phyloP scores from a whole-genome alignment of 805 yeast species.

The Ogataea zsoltii region DNA sequence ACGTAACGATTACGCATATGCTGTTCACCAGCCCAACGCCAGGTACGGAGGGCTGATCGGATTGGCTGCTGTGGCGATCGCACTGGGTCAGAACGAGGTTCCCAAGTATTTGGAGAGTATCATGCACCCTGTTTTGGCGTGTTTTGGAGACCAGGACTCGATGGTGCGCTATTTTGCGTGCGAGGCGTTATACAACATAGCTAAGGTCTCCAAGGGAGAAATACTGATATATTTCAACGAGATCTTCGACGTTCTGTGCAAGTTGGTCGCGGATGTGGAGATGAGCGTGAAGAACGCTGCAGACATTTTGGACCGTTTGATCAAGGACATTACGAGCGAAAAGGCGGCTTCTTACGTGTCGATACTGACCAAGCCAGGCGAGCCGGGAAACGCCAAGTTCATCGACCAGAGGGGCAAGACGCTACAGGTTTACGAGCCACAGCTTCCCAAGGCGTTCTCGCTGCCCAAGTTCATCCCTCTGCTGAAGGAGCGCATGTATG shows the following conservation, averaged over 20 bases:
- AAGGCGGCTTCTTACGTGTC: constrained; percentile 88
- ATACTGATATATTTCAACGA: constrained; percentile 89
- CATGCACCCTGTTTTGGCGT: constrained; percentile 89
- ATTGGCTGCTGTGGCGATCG: constrained; percentile 92
- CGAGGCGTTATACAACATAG: constrained; percentile 91
- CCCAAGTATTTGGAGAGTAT: constrained; percentile 82
- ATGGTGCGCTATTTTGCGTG: constrained; percentile 96
- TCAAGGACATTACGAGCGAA: constrained; percentile 93
- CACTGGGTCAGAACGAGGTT: constrained; percentile 81
- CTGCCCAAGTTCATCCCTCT: constrained; percentile 87
- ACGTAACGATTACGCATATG: constrained; percentile 73
- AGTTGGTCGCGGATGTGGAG: constrained; percentile 87
- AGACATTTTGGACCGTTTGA: constrained; percentile 82
- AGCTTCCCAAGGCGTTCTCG: constrained; percentile 70
- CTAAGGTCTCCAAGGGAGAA: constrained; percentile 96
- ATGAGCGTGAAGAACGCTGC: constrained; percentile 94
- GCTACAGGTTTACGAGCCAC: constrained; percentile 58
- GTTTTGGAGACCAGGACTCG: constrained; percentile 97
- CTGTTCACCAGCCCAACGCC: constrained; percentile 83
- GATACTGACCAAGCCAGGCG: constrained; percentile 47
- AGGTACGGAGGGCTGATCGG: constrained; percentile 96
- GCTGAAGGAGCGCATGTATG: constrained; percentile 86
- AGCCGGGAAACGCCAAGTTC: constrained; percentile 41
- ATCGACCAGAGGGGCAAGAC: constrained; percentile 61
- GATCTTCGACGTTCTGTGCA: constrained; percentile 88